Percentiles rank a stretch among this genome's conserved stretches.
Evolutionary conservation across 164 flowering plant species (phyloP).

Genomic region (Annona cherimola): DNA sequence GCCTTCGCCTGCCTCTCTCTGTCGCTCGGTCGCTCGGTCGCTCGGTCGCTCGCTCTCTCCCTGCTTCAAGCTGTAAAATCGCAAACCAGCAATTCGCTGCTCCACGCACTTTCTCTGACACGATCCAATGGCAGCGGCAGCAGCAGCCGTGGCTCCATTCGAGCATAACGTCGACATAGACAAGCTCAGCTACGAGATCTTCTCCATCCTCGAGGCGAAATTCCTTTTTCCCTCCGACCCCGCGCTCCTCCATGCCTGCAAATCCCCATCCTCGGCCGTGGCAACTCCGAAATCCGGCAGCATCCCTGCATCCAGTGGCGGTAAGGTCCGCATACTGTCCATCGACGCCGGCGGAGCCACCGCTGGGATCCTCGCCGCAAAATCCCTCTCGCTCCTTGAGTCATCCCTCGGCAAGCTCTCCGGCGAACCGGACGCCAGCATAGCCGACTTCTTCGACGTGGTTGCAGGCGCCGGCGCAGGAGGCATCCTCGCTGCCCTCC

Average conservation of each 20-base stretch:
- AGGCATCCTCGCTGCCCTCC: conserved; percentile 50
- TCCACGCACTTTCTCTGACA: neutral
- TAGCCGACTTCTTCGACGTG: conserved; percentile 58
- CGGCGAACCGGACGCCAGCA: conserved; percentile 36
- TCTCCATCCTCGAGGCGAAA: conserved; percentile 70
- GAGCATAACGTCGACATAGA: conserved; percentile 70
- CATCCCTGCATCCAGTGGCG: conserved; percentile 13
- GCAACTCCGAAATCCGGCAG: neutral
- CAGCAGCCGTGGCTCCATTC: conserved; percentile 28
- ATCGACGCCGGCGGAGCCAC: conserved; percentile 53
- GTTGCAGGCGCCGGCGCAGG: conserved; percentile 64
- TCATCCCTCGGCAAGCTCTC: conserved; percentile 28
- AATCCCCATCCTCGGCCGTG: neutral
- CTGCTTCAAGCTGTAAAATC: too few relatives aligned
- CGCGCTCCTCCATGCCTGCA: conserved; percentile 4
- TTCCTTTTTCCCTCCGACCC: conserved; percentile 49
- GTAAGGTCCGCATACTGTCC: conserved; percentile 51
- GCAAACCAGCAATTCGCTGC: neutral
- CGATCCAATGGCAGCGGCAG: neutral
- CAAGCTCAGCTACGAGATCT: conserved; percentile 79
- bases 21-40: neutral
- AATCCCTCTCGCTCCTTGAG: conserved; percentile 45
- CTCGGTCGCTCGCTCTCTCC: neutral
- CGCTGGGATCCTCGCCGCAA: conserved; percentile 49
- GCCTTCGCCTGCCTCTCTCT: neutral